Evolutionary conservation across 2,329 filamentous ascomycete genomes (phyloP).

Genomic region (Rugonectria rugulosa): DNA sequence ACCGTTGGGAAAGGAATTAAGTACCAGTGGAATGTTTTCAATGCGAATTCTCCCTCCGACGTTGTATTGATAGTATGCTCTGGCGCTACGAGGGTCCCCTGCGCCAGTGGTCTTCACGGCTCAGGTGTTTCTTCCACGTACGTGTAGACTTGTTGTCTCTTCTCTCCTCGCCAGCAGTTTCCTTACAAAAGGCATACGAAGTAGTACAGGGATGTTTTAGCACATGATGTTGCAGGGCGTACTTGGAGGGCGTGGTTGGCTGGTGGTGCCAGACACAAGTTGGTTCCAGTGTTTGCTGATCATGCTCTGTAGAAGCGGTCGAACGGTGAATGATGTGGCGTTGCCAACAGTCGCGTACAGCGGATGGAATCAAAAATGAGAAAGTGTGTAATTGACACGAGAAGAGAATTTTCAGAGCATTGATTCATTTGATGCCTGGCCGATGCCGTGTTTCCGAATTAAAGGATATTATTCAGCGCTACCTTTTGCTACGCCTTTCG

Average conservation of each 20-base stretch:
- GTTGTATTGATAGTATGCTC: neutral
- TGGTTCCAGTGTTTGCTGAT: neutral
- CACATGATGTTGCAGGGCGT: constrained; percentile 2
- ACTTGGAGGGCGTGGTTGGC: constrained; percentile 13
- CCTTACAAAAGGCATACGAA: too few species aligned
- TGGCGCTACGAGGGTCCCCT: neutral
- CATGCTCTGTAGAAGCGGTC: constrained; percentile 2
- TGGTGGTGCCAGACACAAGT: constrained; percentile 1
- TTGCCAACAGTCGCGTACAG: constrained; percentile 1
- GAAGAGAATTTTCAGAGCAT: constrained; percentile 15
- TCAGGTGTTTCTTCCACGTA: neutral
- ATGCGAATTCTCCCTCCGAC: neutral
- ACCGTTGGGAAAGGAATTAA: neutral
- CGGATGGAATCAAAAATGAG: neutral
- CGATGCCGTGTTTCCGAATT: constrained; percentile 6
- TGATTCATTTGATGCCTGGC: neutral
- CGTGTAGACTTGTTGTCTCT: neutral
- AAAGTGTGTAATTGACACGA: constrained; percentile 10
- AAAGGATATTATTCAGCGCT: neutral
- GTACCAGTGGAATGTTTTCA: constrained; percentile 3
- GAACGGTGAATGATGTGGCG: constrained; percentile 8
- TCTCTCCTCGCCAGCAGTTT: neutral
- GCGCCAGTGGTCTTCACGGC: neutral
- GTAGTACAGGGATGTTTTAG: constrained; percentile 5
- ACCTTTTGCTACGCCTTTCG: neutral